phyloP scores from a whole-genome alignment of 2,329 filamentous ascomycete species.

The Sporothrix pallida region DNA sequence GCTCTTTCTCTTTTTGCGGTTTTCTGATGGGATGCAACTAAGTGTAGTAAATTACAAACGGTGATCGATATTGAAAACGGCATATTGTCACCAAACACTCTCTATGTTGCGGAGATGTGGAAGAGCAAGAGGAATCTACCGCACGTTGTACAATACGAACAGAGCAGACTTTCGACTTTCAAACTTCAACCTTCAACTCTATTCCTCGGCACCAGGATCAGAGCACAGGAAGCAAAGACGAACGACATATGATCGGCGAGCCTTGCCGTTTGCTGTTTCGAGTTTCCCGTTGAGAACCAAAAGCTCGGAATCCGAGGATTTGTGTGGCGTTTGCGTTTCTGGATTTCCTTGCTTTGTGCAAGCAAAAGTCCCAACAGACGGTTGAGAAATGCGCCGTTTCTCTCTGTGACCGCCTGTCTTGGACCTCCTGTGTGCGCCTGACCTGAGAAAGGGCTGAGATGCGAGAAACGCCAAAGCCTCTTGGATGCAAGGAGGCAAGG shows the following conservation, averaged over 20 bases:
- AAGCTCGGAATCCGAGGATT: neutral
- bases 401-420: neutral
- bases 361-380: neutral
- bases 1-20: neutral
- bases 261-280: conserved; percentile 14
- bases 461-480: too few species aligned
- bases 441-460: too few species aligned
- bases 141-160: neutral
- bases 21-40: neutral
- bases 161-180: too few species aligned
- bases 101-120: neutral
- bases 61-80: neutral
- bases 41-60: neutral
- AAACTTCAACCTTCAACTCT: neutral
- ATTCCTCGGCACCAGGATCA: neutral
- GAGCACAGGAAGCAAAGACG: neutral
- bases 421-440: neutral
- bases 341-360: neutral
- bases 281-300: neutral
- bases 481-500: too few species aligned
- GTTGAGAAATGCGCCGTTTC: neutral
- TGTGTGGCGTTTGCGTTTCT: neutral
- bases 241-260: conserved; percentile 11
- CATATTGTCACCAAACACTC: neutral
- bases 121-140: neutral